Evolutionary conservation across 441 rosid genomes (phyloP).

Genomic region (Pelargonium cotyledonis): DNA sequence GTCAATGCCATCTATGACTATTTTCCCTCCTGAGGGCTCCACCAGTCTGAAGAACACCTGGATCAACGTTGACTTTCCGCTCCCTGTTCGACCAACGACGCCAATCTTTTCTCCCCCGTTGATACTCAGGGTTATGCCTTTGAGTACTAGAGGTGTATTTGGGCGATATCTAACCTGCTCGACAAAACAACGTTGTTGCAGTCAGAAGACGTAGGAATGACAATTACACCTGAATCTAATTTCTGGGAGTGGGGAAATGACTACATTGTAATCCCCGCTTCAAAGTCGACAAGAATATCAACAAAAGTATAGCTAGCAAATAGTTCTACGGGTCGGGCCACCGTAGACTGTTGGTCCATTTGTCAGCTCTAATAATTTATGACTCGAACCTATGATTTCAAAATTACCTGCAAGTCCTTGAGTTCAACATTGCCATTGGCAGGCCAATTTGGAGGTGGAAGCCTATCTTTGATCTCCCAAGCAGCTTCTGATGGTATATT

Average conservation of each 20-base stretch:
- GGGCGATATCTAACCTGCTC: constrained; percentile 67
- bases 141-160: constrained; percentile 63
- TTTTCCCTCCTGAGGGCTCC: constrained; percentile 77
- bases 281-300: too few species aligned
- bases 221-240: too few species aligned
- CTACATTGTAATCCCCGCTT: too few species aligned
- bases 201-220: too few species aligned
- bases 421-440: constrained; percentile 70
- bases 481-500: constrained; percentile 82
- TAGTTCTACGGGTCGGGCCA: too few species aligned
- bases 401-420: constrained; percentile 55
- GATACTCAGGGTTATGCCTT: constrained; percentile 66
- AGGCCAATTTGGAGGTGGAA: constrained; percentile 81
- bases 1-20: constrained; percentile 71
- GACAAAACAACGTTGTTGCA: constrained; percentile 24
- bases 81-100: constrained; percentile 89
- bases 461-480: constrained; percentile 57
- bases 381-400: too few species aligned
- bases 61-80: constrained; percentile 88
- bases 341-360: too few species aligned
- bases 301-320: too few species aligned
- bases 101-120: constrained; percentile 92
- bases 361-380: too few species aligned
- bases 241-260: too few species aligned
- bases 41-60: constrained; percentile 83